phyloP scores from a whole-genome alignment of 306 rosid species.

The Cucumis melo region DNA sequence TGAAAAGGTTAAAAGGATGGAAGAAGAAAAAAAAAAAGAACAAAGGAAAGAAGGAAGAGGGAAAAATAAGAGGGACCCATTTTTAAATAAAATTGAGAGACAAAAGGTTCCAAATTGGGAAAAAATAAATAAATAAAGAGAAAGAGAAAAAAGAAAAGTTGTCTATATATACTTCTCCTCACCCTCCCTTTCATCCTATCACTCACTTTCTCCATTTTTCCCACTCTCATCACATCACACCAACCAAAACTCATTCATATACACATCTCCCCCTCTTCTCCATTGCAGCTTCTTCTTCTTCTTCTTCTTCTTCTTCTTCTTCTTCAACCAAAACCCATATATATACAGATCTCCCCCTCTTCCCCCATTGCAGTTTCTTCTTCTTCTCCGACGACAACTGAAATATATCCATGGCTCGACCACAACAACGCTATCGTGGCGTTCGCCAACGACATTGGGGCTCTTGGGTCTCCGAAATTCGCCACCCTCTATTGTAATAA shows the following conservation, averaged over 20 bases:
- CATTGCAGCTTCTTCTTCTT: not conserved
- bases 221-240: not conserved
- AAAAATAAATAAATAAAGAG: not conserved
- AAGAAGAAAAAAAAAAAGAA: not conserved
- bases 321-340: not conserved
- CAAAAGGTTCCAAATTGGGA: not conserved
- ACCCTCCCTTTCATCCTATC: not conserved
- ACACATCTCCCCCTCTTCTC: too few species aligned
- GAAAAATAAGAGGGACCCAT: conserved; percentile 4
- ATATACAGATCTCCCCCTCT: too few species aligned
- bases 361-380: not conserved
- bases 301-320: not conserved
- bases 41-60: not conserved
- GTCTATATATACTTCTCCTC: conserved; percentile 1
- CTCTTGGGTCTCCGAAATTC: conserved; percentile 99
- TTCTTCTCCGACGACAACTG: not conserved
- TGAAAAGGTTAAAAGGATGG: not conserved
- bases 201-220: not conserved
- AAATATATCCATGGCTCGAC: conserved; percentile 77
- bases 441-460: conserved; percentile 99
- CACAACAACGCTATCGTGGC: conserved; percentile 89
- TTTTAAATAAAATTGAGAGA: not conserved
- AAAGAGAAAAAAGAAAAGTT: not conserved
- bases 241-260: not conserved
- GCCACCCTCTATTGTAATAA: conserved; percentile 92